A percentile compares a stretch with the other conserved stretches of the same genome.
phyloP scores from a whole-genome alignment of 805 yeast species.

The Lachancea thermotolerans region DNA sequence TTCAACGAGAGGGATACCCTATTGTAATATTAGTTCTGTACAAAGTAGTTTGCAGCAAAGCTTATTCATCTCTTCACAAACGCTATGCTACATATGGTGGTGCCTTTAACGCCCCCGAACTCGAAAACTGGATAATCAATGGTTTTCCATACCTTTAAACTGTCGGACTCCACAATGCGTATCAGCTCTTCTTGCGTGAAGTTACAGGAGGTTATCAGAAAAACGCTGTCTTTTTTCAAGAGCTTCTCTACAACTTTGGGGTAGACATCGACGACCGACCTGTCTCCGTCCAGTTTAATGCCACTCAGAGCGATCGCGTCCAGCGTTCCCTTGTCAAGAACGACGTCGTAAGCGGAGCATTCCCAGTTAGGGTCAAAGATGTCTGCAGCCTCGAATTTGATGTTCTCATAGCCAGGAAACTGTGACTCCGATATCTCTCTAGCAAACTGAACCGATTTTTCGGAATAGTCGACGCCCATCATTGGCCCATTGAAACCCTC shows the following conservation, averaged over 20 bases:
- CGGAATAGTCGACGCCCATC: slow-evolving; percentile 83
- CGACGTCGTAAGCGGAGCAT: slow-evolving; percentile 53
- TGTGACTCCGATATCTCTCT: slow-evolving; percentile 43
- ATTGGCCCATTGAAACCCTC: slow-evolving; percentile 55
- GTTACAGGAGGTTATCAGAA: slow-evolving; percentile 86
- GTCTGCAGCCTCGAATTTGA: slow-evolving; percentile 62
- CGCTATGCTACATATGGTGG: slow-evolving; percentile 82
- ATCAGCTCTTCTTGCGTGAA: slow-evolving; percentile 77
- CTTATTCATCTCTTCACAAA: slow-evolving; percentile 40
- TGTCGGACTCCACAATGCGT: slow-evolving; percentile 41
- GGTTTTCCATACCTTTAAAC: slow-evolving; percentile 52
- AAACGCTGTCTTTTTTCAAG: slow-evolving; percentile 49
- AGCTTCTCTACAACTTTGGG: slow-evolving; percentile 51
- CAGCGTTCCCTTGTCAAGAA: slow-evolving; percentile 90
- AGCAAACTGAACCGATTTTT: slow-evolving; percentile 74
- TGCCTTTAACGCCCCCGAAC: slow-evolving; percentile 86
- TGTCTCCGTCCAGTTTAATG: slow-evolving; percentile 38
- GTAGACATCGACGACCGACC: slow-evolving; percentile 53
- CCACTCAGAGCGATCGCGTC: slow-evolving; percentile 93
- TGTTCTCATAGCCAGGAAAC: slow-evolving; percentile 29
- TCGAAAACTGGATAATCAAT: slow-evolving; percentile 75
- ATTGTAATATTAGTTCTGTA: slow-evolving; percentile 6
- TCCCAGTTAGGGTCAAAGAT: slow-evolving; percentile 42
- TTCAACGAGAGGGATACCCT: not conserved
- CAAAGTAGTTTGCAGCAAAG: not conserved